phyloP scores from a whole-genome alignment of 1,284 basidiomycete species.

The Pholiota adiposa region DNA sequence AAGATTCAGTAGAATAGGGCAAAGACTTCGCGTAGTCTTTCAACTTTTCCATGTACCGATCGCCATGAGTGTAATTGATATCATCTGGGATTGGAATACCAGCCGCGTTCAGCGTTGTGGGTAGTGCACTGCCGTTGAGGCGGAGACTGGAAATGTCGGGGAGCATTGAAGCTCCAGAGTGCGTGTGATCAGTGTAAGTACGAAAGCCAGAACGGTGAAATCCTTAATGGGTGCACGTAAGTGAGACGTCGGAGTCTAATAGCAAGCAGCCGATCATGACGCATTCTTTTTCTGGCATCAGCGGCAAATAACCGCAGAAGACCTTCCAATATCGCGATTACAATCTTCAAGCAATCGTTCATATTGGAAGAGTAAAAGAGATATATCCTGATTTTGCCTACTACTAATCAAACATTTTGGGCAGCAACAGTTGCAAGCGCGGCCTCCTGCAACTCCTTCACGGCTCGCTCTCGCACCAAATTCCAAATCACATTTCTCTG shows the following conservation, averaged over 20 bases:
- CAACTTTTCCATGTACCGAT: slow-evolving; percentile 59
- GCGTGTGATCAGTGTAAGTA: slow-evolving; percentile 8
- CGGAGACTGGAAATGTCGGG: slow-evolving; percentile 52
- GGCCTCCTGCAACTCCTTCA: slow-evolving; percentile 72
- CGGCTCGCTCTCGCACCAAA: slow-evolving; percentile 68
- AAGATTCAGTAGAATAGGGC: slow-evolving; percentile 83
- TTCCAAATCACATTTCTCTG: slow-evolving; percentile 77
- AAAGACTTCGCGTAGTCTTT: slow-evolving; percentile 64
- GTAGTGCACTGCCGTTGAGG: slow-evolving; percentile 38
- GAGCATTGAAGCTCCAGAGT: slow-evolving; percentile 38
- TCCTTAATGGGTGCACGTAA: not conserved
- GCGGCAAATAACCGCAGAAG: not conserved
- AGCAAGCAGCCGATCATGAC: slow-evolving; percentile 18
- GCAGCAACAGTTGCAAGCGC: slow-evolving; percentile 46
- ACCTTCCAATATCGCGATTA: not conserved
- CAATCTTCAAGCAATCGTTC: not conserved
- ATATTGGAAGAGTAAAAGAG: not conserved
- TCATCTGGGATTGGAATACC: slow-evolving; percentile 32
- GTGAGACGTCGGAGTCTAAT: slow-evolving; percentile 27
- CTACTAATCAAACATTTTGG: slow-evolving; percentile 16
- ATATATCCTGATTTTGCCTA: not conserved
- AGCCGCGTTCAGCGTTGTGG: slow-evolving; percentile 17
- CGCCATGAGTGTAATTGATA: slow-evolving; percentile 39
- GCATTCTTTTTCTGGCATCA: slow-evolving; percentile 13
- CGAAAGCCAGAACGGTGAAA: not conserved